These are phyloP conservation scores for Gaertneriomyces sp. DNA, from an alignment of 192 early-diverging fungal species.

Conservation along the genomic window DNA sequence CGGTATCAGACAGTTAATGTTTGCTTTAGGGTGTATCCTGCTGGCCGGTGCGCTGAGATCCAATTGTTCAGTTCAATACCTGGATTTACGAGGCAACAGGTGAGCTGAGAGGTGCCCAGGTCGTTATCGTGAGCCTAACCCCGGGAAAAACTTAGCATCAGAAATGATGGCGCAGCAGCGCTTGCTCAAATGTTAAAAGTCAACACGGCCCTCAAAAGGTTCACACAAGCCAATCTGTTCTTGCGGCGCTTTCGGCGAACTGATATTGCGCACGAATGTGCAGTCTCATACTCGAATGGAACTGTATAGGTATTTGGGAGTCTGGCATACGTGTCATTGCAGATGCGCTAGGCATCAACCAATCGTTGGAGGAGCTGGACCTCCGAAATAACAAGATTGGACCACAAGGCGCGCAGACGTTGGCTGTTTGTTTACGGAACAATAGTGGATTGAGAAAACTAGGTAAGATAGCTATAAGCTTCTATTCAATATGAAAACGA, in stretches of 20 bases:
- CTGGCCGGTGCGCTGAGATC: constrained; percentile 51
- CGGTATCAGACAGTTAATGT: not conserved
- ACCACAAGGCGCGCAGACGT: constrained; percentile 39
- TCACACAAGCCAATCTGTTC: too few relatives aligned
- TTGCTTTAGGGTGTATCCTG: constrained; percentile 42
- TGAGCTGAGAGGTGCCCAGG: not conserved
- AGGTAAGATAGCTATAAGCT: constrained; percentile 26
- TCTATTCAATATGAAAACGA: not conserved
- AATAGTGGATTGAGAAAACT: constrained; percentile 44
- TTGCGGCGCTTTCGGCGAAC: not conserved
- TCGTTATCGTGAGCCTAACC: not conserved
- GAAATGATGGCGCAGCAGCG: constrained; percentile 56
- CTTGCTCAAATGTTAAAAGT: constrained; percentile 55
- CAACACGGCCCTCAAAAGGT: constrained; percentile 44
- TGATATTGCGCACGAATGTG: not conserved
- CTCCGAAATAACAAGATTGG: constrained; percentile 60
- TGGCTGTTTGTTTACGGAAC: constrained; percentile 44
- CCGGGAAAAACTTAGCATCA: constrained; percentile 25
- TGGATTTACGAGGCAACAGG: constrained; percentile 56
- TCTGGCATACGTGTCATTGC: constrained; percentile 46
- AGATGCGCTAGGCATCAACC: constrained; percentile 53
- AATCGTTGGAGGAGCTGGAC: constrained; percentile 46
- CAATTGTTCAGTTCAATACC: constrained; percentile 38
- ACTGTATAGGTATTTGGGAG: constrained; percentile 63
- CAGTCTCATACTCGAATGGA: constrained; percentile 56